Evolutionary conservation across 805 yeast genomes (phyloP).

Genomic region (Yarrowia sp.): DNA sequence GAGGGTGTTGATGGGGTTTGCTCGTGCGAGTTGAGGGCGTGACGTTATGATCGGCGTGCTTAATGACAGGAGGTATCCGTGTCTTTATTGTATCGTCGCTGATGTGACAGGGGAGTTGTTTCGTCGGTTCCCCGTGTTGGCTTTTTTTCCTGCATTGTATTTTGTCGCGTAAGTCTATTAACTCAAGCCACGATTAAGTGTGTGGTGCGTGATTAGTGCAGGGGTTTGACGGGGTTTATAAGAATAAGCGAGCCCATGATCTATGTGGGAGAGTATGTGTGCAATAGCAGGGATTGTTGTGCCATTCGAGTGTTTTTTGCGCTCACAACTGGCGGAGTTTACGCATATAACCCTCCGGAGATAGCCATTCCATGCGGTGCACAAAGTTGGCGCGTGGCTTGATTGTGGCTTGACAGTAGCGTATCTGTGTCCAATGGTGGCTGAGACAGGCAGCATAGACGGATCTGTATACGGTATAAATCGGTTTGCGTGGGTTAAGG

Average conservation of each 20-base stretch:
- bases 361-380: background rate
- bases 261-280: background rate
- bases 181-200: slow-evolving; percentile 24
- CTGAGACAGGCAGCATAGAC: background rate
- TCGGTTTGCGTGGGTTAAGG: background rate
- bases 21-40: no score
- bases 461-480: background rate
- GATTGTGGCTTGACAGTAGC: background rate
- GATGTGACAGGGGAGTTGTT: no score
- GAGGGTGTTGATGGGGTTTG: no score
- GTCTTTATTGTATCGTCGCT: background rate
- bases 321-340: no score
- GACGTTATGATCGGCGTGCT: no score
- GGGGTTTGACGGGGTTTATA: background rate
- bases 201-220: slow-evolving; percentile 14
- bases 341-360: no score
- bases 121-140: background rate
- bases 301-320: no score
- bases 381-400: background rate
- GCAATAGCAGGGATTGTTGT: no score
- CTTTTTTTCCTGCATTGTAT: background rate
- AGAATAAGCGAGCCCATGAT: no score
- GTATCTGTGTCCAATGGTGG: background rate
- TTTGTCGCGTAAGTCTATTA: slow-evolving; percentile 17
- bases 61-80: no score